Conservation (phyloP, 257 asterid species). For the Fraxinus anomala region DNA sequence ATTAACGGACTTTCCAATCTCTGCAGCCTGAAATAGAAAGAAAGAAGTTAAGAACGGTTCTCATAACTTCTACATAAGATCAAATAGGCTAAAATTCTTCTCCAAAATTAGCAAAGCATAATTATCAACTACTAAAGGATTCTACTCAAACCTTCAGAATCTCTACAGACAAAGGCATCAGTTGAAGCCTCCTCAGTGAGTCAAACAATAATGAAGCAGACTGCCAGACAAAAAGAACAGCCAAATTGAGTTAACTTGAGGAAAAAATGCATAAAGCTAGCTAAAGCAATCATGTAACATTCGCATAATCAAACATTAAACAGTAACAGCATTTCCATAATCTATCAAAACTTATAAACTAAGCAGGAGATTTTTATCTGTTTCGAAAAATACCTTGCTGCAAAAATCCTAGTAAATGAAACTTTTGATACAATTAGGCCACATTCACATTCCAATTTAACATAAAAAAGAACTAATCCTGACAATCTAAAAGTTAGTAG, state of each 20-base stretch:
- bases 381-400: background rate
- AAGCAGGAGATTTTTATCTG: background rate
- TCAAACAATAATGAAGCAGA: conserved; percentile 56
- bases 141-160: conserved; percentile 62
- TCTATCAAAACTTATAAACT: conserved; percentile 3
- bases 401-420: background rate
- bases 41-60: conserved; percentile 19
- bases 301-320: background rate
- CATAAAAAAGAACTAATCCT: background rate
- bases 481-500: background rate
- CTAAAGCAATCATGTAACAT: background rate
- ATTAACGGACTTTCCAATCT: conserved; percentile 59
- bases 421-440: background rate
- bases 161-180: conserved; percentile 74
- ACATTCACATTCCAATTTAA: background rate
- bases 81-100: conserved; percentile 14
- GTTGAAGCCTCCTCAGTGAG: conserved; percentile 77
- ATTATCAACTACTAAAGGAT: conserved; percentile 13
- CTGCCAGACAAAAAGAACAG: conserved; percentile 40
- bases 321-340: conserved; percentile 4
- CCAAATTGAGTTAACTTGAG: conserved; percentile 12
- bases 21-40: conserved; percentile 52
- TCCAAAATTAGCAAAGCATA: conserved; percentile 3
- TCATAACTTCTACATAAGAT: conserved; percentile 5
- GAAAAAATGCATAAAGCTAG: conserved; percentile 7